Evolutionary conservation across 345 rosid species (phyloP).

Genomic region (Odontarrhena argentea): DNA sequence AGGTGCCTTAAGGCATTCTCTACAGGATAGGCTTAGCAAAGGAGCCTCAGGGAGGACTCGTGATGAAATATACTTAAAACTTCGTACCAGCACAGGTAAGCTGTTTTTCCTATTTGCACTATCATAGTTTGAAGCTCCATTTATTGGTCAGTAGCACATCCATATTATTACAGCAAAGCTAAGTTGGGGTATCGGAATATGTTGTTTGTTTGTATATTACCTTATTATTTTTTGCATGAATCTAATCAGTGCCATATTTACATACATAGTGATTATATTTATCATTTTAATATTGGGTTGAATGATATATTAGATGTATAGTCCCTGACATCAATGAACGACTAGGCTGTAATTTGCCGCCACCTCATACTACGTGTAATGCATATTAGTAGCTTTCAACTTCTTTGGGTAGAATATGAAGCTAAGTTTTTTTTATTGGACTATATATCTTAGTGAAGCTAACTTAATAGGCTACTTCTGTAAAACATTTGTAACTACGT

Average conservation of each 20-base stretch:
- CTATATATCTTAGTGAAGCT: no score
- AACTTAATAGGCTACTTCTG: no score
- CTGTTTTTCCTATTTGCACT: constrained; percentile 3
- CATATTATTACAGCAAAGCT: not conserved
- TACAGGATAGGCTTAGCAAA: constrained; percentile 92
- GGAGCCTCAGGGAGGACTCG: constrained; percentile 73
- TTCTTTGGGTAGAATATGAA: not conserved
- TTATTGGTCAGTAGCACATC: not conserved
- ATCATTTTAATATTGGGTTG: no score
- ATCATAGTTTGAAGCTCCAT: constrained; percentile 3
- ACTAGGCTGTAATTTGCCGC: constrained; percentile 15
- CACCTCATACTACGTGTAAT: constrained; percentile 1
- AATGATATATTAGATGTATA: no score
- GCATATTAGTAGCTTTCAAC: constrained; percentile 2
- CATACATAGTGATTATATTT: no score
- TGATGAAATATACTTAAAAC: constrained; percentile 86
- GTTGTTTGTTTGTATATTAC: not conserved
- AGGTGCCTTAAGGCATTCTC: constrained; percentile 94
- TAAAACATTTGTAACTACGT: no score
- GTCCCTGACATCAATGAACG: not conserved
- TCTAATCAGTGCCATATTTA: no score
- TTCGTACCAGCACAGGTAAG: constrained; percentile 92
- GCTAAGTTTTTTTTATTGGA: not conserved
- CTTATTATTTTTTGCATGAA: no score
- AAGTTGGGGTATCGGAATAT: constrained; percentile 20